Base-by-base conservation (phyloP, 192 early-diverging fungal genomes). In the Helicostylum pulchrum region DNA sequence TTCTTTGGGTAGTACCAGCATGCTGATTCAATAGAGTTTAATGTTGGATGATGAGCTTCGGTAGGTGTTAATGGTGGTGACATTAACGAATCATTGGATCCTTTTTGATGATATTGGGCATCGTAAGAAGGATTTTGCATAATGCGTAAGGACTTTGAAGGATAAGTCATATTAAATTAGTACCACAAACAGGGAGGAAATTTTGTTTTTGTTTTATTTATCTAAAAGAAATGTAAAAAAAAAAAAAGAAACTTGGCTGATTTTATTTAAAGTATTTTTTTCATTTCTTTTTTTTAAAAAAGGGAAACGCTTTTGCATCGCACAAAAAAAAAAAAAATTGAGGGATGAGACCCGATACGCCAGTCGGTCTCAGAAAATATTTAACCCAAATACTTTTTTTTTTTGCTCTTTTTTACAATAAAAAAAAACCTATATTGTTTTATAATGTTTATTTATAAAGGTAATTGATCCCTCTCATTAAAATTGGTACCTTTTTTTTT, bases 21-120 rank as follows among this genome's bases (percentile, higher is more conserved):
- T 6, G 36, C 7, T 39, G 9, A 39, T 39, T 39, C 5, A 9
- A 39, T 9, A 39, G 9, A 39, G 7, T 39, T 39, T 39, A 6
- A 39, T 48, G 46, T 48, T 9, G 8, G 46, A 15, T 45, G 14
- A 9, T 65, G 49, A 32, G 54, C 15, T 39, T 65, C 64, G 14
- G 54, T 53, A 21, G 64, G 64, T 20, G 64, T 65, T 12, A 65
- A 39, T 32, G 64, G 64, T 39, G 64, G 64, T 11, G 64, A 65
- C 12, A 65, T 20, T 14, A 65, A 47, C 2, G 63, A 52, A 45
- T 59, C 57, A 44, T 59, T 45, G 7, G 21, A 11, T 10, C 9
- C 9, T 4, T 39, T 39, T 9, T 39, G 36, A 17, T 48, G 12
- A 5, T 5, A 14, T 36, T 57, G 32, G 20, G 31, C 9, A 19